Conservation (phyloP, 1,139 yeast species). For the Suhomyces coccinellae region DNA sequence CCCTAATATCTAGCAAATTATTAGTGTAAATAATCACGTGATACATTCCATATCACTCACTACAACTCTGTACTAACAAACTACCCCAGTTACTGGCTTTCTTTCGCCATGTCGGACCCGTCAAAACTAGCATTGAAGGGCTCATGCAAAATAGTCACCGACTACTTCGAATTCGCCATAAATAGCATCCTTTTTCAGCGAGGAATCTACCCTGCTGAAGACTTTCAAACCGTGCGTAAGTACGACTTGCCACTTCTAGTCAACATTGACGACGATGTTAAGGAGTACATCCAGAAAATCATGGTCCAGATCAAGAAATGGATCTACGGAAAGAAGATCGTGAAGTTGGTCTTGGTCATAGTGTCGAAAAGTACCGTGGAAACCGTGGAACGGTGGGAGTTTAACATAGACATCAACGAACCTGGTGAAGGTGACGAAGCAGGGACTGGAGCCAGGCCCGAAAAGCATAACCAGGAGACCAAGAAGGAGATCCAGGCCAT, state of each 20-base stretch:
- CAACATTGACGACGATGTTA: slow-evolving; percentile 75
- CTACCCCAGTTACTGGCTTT: not conserved
- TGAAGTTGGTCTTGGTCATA: slow-evolving; percentile 70
- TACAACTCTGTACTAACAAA: no score
- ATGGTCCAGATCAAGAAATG: slow-evolving; percentile 79
- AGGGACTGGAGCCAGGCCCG: no score
- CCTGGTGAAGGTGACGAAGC: not conserved
- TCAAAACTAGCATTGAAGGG: slow-evolving; percentile 71
- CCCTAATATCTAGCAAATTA: no score
- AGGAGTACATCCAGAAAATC: slow-evolving; percentile 64
- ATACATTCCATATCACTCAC: no score
- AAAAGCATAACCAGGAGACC: slow-evolving; percentile 50
- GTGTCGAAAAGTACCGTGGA: slow-evolving; percentile 67
- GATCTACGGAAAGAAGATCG: slow-evolving; percentile 72
- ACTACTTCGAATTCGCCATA: slow-evolving; percentile 80
- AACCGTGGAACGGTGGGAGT: slow-evolving; percentile 85
- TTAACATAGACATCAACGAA: slow-evolving; percentile 54
- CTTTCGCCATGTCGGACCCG: slow-evolving; percentile 3
- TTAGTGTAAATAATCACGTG: no score
- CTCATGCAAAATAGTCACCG: slow-evolving; percentile 74
- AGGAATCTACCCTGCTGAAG: slow-evolving; percentile 89
- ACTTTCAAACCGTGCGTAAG: slow-evolving; percentile 74
- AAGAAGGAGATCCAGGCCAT: slow-evolving; percentile 81
- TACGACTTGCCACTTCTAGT: slow-evolving; percentile 78
- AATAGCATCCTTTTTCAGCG: slow-evolving; percentile 84